Percentiles rank a stretch among this genome's conserved stretches.
phyloP scores from a whole-genome alignment of 1,284 basidiomycete genomes.

The Tetrapyrgos nigripes region DNA sequence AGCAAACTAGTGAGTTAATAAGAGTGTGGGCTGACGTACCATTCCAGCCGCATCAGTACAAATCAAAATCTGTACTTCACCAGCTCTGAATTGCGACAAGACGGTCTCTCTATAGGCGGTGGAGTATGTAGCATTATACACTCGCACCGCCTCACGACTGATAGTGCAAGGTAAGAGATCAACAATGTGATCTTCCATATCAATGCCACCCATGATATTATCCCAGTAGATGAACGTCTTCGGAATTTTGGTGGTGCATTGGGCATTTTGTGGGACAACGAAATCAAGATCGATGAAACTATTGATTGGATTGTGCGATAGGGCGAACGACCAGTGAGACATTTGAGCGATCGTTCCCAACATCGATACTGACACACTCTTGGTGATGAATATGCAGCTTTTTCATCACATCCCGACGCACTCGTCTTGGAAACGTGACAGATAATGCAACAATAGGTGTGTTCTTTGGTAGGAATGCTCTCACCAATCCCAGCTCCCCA shows the following conservation, averaged over 20 bases:
- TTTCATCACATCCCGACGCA: slow-evolving; percentile 36
- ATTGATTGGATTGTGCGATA: slow-evolving; percentile 42
- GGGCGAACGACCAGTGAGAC: slow-evolving; percentile 44
- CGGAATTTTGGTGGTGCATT: slow-evolving; percentile 15
- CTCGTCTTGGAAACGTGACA: slow-evolving; percentile 40
- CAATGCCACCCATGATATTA: slow-evolving; percentile 25
- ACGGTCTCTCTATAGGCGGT: slow-evolving; percentile 21
- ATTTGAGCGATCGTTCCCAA: slow-evolving; percentile 46
- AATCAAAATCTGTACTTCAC: slow-evolving; percentile 18
- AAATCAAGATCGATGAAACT: slow-evolving; percentile 44
- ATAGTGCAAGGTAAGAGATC: slow-evolving; percentile 17
- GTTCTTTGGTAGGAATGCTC: slow-evolving; percentile 37
- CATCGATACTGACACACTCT: slow-evolving; percentile 25
- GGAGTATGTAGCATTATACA: slow-evolving; percentile 33
- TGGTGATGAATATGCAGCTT: slow-evolving; percentile 37
- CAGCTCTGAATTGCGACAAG: slow-evolving; percentile 20
- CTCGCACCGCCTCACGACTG: slow-evolving; percentile 25
- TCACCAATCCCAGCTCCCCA: slow-evolving; percentile 36
- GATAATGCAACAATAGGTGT: slow-evolving; percentile 44
- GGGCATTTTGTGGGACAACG: slow-evolving; percentile 30
- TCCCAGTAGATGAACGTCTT: slow-evolving; percentile 37
- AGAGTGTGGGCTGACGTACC: slow-evolving; percentile 11
- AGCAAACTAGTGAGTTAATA: not conserved
- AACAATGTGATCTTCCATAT: slow-evolving; percentile 30
- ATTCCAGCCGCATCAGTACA: slow-evolving; percentile 27